Base-by-base conservation (phyloP, 768 basidiomycete genomes). In the Russula emetica region DNA sequence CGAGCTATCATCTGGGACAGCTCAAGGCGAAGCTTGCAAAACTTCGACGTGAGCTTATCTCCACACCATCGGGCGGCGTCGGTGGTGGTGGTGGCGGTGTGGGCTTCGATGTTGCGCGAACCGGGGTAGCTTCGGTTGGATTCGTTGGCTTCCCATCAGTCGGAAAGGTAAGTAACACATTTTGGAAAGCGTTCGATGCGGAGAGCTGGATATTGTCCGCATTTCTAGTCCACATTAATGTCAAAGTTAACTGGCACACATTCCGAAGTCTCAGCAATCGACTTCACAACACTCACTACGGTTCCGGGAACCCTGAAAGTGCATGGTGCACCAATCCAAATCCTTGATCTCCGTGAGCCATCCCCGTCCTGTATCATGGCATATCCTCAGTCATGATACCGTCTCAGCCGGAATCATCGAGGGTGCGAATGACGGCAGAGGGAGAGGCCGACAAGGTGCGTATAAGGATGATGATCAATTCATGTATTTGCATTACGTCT, bases 21-120 rank as follows among this genome's bases (percentile, higher is more conserved):
- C 86, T 98, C 74, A 98, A 98, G 76, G 96, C 97, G 61, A 99
- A 99, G 75, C 86, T 99, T 58, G 97, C 97, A 55, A 99, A 99
- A 74, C 88, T 98, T 52, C 83, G 93, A 66, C 85, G 97, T 62
- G 97, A 99, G 73, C 85, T 99, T 60, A 94, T 99, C 69, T 80
- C 84, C 11, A 86, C 90, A 0, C 78, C 88, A 5, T 75, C 81
- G 22, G 86, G 86, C 38, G 82, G 92, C 24, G 87, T 92, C 11
- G 95, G 95, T 0, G 94, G 95, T 0, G 94, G 91, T 0, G 86
- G 82, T 0, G 86, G 82, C 1, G 96, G 95, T 32, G 68, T 93
- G 13, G 97, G 97, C 49, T 99, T 99, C 79, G 97, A 99, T 82
- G 97, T 99, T 42, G 96, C 96, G 47, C 83, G 94, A 74, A 99